phyloP scores from a whole-genome alignment of 345 rosid genomes.

The Eutrema yunnanense region DNA sequence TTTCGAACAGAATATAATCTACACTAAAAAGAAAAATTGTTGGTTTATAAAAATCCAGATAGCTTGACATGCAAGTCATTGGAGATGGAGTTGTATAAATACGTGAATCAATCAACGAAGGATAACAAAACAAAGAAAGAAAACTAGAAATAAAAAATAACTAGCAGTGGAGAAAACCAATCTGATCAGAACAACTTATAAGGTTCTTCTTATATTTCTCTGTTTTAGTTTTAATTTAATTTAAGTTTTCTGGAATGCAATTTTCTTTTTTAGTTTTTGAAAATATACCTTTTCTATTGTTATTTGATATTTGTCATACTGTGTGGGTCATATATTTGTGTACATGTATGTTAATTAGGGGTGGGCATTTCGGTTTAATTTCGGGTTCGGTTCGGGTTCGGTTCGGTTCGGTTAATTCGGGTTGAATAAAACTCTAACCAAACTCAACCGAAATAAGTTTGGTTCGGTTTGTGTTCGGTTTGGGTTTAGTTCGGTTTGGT shows the following conservation, averaged over 20 bases:
- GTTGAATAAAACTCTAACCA: too few relatives aligned
- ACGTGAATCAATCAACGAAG: not conserved
- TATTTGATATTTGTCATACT: not conserved
- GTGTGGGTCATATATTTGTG: not conserved
- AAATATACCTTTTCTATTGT: not conserved
- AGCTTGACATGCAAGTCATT: constrained; percentile 1
- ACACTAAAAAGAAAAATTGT: not conserved
- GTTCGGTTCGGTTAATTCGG: too few relatives aligned
- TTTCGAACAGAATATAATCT: not conserved
- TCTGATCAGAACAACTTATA: not conserved
- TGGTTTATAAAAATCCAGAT: not conserved
- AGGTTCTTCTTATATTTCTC: not conserved
- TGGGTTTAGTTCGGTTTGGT: too few relatives aligned
- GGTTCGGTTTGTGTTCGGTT: too few relatives aligned
- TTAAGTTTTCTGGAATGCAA: not conserved
- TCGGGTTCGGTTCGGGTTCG: too few relatives aligned
- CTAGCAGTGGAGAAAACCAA: not conserved
- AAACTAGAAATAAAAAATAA: not conserved
- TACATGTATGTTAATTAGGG: too few relatives aligned
- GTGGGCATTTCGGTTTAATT: too few relatives aligned
- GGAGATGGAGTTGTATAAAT: constrained; percentile 13
- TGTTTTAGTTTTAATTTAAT: not conserved
- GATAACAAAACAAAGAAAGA: constrained; percentile 1
- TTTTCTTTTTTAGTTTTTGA: not conserved
- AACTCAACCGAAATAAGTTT: too few relatives aligned